These are phyloP conservation scores for Pythium dissotocum DNA, from an alignment of 352 stramenopile species.

Conservation along the genomic window DNA sequence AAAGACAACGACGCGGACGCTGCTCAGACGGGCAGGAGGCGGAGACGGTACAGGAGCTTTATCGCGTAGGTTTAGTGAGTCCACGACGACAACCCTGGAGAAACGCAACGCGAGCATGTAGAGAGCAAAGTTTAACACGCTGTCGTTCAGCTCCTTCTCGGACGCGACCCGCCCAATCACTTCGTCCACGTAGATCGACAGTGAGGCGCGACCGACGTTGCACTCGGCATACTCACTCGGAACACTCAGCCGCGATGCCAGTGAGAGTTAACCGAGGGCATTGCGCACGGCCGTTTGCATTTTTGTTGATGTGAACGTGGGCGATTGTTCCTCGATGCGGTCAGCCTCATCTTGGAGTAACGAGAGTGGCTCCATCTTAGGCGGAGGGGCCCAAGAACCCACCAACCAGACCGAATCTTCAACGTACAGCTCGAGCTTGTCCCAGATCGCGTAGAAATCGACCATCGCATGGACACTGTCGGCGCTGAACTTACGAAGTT, in stretches of 20 bases:
- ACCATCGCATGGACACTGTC: not conserved
- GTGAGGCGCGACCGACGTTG: too few relatives aligned
- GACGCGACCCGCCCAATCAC: too few relatives aligned
- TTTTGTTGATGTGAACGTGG: not conserved
- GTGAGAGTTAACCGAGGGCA: not conserved
- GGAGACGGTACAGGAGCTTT: too few relatives aligned
- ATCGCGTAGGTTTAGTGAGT: too few relatives aligned
- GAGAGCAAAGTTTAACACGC: too few relatives aligned
- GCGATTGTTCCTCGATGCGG: not conserved
- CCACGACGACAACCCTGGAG: too few relatives aligned
- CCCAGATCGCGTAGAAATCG: not conserved
- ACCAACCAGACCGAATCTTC: not conserved
- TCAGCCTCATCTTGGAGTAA: not conserved
- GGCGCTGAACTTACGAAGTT: not conserved
- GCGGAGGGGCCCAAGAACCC: not conserved
- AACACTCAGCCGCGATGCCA: not conserved
- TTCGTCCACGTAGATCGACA: too few relatives aligned
- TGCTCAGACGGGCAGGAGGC: too few relatives aligned
- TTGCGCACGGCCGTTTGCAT: not conserved
- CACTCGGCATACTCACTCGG: too few relatives aligned
- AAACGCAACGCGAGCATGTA: too few relatives aligned
- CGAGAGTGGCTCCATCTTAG: not conserved
- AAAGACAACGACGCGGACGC: too few relatives aligned
- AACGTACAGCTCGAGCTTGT: not conserved
- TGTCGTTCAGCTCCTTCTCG: too few relatives aligned